Percentiles rank a stretch among this genome's conserved stretches.
phyloP scores from a whole-genome alignment of 2,329 filamentous ascomycete species.

The Pseudogymnoascus sp. region DNA sequence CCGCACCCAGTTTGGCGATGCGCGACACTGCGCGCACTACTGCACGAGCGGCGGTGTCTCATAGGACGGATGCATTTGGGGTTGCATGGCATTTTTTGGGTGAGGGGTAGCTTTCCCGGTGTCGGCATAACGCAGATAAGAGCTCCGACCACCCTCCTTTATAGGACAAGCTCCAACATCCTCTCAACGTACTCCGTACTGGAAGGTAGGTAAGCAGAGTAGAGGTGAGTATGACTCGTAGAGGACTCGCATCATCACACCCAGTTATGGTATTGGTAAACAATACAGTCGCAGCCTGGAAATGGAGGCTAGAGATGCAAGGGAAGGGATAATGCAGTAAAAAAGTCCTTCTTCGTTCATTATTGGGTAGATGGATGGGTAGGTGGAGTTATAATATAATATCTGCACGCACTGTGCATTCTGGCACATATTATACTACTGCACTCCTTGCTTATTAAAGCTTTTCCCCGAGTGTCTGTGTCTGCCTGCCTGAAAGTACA shows the following conservation, averaged over 20 bases:
- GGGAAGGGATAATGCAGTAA: neutral
- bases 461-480: neutral
- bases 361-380: neutral
- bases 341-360: neutral
- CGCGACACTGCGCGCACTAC: neutral
- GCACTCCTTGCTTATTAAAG: neutral
- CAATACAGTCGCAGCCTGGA: neutral
- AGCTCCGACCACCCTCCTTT: slow-evolving; percentile 4
- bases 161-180: slow-evolving; percentile 1
- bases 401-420: neutral
- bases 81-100: neutral
- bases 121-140: neutral
- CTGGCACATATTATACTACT: neutral
- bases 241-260: neutral
- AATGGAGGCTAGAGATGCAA: neutral
- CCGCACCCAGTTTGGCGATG: neutral
- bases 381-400: neutral
- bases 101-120: slow-evolving; percentile 6
- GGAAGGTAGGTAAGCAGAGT: neutral
- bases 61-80: slow-evolving; percentile 5
- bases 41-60: neutral
- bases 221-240: neutral
- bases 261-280: neutral
- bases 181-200: too few relatives aligned
- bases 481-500: neutral